These are phyloP conservation scores for Candida methanosorbosa DNA, from an alignment of 805 yeast species.

Conservation along the genomic window DNA sequence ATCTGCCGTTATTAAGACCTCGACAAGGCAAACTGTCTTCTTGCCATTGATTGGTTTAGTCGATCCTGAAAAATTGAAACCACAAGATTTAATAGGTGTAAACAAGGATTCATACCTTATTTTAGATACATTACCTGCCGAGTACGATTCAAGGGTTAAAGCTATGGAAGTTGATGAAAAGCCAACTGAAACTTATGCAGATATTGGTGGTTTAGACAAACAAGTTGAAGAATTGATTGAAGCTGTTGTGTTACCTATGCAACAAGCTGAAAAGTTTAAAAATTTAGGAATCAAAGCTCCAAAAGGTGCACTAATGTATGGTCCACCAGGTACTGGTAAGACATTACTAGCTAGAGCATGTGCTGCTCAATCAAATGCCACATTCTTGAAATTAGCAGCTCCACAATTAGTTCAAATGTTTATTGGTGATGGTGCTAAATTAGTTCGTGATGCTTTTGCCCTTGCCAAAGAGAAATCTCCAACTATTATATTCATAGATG, in stretches of 20 bases:
- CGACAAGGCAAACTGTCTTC: slow-evolving; percentile 95
- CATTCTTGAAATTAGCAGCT: slow-evolving; percentile 92
- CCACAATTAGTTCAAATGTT: slow-evolving; percentile 98
- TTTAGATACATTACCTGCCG: slow-evolving; percentile 91
- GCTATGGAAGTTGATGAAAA: slow-evolving; percentile 99
- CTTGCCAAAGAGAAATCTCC: slow-evolving; percentile 98
- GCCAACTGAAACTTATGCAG: slow-evolving; percentile 94
- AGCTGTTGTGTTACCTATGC: slow-evolving; percentile 97
- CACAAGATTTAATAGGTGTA: slow-evolving; percentile 97
- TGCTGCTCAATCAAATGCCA: slow-evolving; percentile 98
- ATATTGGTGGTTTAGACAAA: slow-evolving; percentile 96
- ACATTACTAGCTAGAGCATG: slow-evolving; percentile 96
- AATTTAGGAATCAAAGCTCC: slow-evolving; percentile 95
- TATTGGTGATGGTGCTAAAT: slow-evolving; percentile 97
- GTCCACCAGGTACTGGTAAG: slow-evolving; percentile 99
- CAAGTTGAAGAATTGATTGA: slow-evolving; percentile 97
- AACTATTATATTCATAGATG: slow-evolving; percentile 95
- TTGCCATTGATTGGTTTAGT: slow-evolving; percentile 94
- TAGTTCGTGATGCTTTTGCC: slow-evolving; percentile 95
- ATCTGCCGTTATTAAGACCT: slow-evolving; percentile 97
- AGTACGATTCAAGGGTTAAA: slow-evolving; percentile 94
- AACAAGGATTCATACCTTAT: slow-evolving; percentile 93
- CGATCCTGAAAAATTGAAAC: slow-evolving; percentile 83
- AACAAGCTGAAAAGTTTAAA: slow-evolving; percentile 93
- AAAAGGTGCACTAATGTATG: slow-evolving; percentile 96